Percentiles rank a stretch among this genome's conserved stretches.
phyloP scores from a whole-genome alignment of 345 rosid genomes.

The Gossypium herbaceum region DNA sequence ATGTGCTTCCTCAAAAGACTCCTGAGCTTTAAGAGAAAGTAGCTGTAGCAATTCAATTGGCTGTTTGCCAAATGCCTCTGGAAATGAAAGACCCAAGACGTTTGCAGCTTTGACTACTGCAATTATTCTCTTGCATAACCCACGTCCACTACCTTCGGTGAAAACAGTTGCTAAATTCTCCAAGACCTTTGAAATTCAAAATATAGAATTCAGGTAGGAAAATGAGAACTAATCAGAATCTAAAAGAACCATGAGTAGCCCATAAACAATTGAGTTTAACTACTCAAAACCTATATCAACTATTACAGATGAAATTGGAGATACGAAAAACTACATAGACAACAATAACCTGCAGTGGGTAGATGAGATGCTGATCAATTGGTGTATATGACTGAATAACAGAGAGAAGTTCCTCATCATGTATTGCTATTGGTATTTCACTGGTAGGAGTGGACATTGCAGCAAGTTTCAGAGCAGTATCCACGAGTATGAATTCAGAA shows the following conservation, averaged over 20 bases:
- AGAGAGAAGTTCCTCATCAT: conserved; percentile 64
- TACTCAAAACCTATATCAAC: conserved; percentile 2
- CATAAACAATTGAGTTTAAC: background rate
- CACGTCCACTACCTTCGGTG: conserved; percentile 83
- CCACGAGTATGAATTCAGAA: conserved; percentile 66
- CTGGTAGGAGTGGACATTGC: conserved; percentile 54
- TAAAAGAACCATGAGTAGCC: background rate
- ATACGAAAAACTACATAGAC: conserved; percentile 17
- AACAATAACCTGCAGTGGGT: conserved; percentile 67
- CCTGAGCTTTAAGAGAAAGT: conserved; percentile 97
- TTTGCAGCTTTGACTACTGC: conserved; percentile 88
- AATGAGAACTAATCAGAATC: background rate
- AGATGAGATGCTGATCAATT: conserved; percentile 35
- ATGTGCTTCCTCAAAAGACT: conserved; percentile 87
- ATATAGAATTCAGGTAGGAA: conserved; percentile 3
- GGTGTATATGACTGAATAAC: conserved; percentile 48
- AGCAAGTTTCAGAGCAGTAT: conserved; percentile 83
- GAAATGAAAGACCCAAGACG: conserved; percentile 73
- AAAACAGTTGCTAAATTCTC: conserved; percentile 62
- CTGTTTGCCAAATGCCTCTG: conserved; percentile 86
- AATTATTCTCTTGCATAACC: conserved; percentile 73
- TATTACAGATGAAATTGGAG: conserved; percentile 5
- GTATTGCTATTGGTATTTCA: conserved; percentile 38
- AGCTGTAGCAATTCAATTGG: conserved; percentile 84
- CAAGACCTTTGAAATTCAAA: conserved; percentile 49